Conservation (phyloP, 352 stramenopile genomes). For the Phytopythium ostracodes region DNA sequence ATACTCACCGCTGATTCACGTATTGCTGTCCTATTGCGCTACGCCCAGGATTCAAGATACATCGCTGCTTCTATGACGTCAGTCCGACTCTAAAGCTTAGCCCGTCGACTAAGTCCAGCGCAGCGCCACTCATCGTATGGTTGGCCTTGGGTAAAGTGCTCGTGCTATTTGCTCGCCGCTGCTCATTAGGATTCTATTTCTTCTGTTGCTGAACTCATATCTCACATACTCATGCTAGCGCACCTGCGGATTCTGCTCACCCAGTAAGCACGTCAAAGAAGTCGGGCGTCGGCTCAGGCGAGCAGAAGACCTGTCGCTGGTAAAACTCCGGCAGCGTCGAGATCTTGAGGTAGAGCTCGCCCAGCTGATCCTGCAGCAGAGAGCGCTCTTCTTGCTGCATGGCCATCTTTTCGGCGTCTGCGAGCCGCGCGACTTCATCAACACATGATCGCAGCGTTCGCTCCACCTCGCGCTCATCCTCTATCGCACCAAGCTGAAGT, state of each 20-base stretch:
- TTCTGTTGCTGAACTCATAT: not conserved
- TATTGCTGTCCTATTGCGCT: not conserved
- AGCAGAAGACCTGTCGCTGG: slow-evolving; percentile 82
- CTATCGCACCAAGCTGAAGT: slow-evolving; percentile 45
- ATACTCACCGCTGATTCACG: too few relatives aligned
- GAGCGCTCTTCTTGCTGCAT: slow-evolving; percentile 63
- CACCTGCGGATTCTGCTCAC: not conserved
- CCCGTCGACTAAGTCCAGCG: not conserved
- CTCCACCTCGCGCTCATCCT: slow-evolving; percentile 47
- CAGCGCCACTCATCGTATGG: not conserved
- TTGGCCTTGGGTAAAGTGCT: not conserved
- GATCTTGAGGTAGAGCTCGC: slow-evolving; percentile 77
- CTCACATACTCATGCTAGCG: not conserved
- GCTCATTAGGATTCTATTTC: slow-evolving; percentile 1
- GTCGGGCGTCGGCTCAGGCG: slow-evolving; percentile 54
- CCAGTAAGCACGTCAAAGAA: slow-evolving; percentile 80
- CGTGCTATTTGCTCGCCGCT: not conserved
- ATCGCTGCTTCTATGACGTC: too few relatives aligned
- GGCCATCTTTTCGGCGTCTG: slow-evolving; percentile 54
- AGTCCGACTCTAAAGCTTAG: not conserved
- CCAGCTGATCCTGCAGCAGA: slow-evolving; percentile 64
- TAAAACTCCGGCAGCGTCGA: slow-evolving; percentile 84
- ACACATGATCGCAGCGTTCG: slow-evolving; percentile 54
- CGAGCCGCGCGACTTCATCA: slow-evolving; percentile 39
- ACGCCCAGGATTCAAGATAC: not conserved